Base-by-base conservation (phyloP, 2,329 filamentous ascomycete species). In the Alternaria sp. region DNA sequence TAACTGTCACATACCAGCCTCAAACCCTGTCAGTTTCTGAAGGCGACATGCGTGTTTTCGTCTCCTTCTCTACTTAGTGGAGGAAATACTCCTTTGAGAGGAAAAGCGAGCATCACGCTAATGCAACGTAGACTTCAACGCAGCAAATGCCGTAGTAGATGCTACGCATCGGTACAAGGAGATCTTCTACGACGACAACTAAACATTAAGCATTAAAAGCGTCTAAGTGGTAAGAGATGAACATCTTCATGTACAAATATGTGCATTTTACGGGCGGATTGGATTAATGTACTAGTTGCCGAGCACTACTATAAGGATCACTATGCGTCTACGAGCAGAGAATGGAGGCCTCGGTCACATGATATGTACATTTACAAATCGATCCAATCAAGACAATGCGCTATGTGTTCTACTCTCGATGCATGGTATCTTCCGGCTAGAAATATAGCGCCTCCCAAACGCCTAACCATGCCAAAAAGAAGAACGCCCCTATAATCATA, bases 91-190 rank as follows among this genome's bases (percentile, higher is more conserved):
- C 18, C 3, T 12, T 12, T 3, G 32, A 14, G 18, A 40, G 14
- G 20, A 18, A 8, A 9, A 38, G 16, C 18, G n/a, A 27, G 9
- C 11, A 18, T 50, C 16, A 30, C 36, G 44, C 16, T 44, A n/a
- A 51, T 44, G 3, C 2, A 4, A 38, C 5, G 14, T 2, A 94
- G 93, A 97, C 80, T 92, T 91, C 79, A 85, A 84, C 54, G 85
- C 92, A 34, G 90, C 89, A 62, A 89, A 92, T 59, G 87, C 90
- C 0, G 91, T 97, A 3, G 94, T 97, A 16, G 92, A 97, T 59
- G 90, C 89, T 36, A 95, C 93, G 34, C 94, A 97, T 80, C 86
- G 89, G 51, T 88, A 93, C 76, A 92, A 90, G 74, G 84, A 88
- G 63, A 90, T 98, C 53, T 97, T 97, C 76, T 93, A 92, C 74